Evolutionary conservation across 192 early-diverging fungal genomes (phyloP), one percentile per base, ranked within the genome.

Genomic region (Coemansia sp.): DNA sequence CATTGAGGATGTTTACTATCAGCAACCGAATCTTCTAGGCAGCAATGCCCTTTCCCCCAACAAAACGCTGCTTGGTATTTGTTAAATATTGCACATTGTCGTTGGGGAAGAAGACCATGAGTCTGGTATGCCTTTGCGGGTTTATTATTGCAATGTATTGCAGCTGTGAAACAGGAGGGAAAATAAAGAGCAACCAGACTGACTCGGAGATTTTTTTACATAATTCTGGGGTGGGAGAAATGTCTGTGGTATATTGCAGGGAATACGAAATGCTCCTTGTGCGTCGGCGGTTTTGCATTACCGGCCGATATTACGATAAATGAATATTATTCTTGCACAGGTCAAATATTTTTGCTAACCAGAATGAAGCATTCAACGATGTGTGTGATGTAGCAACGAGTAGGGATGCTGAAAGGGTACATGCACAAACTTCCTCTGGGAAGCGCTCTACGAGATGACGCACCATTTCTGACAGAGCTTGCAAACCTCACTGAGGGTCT

Each of bases 331-430:
- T 53, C n/a, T 54, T 28, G 30, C 52, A n/a, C 52, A 33, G 30
- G 52, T 34, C 22, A 48, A 22, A 15, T 3, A 8, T 23, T 27
- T 25, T 48, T 25, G 23, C 23, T 48, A 48, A 48, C 45, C 20
- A 1, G 23, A 25, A 50, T 50, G 22, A 6, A 27, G 25, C 20
- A 8, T 50, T 25, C 7, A 17, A 25, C n/a, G 13, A 10, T 52
- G 23, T 50, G 19, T 13, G 5, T 9, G 52, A 19, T 62, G 55
- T 79, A 80, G 86, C 74, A 85, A 68, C 85, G 89, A 33, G 53
- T 28, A 31, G 68, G 66, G 23, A 87, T 91, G 40, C 54, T 91
- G n/a, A 55, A 55, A 15, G 88, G 87, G 2, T 79, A 85, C 28
- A 62, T 82, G 65, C 34, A 27, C 10, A 83, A 81, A 61, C 52